Base-by-base conservation (phyloP, 2,329 filamentous ascomycete species). In the Kalaharituber pfeilii region DNA sequence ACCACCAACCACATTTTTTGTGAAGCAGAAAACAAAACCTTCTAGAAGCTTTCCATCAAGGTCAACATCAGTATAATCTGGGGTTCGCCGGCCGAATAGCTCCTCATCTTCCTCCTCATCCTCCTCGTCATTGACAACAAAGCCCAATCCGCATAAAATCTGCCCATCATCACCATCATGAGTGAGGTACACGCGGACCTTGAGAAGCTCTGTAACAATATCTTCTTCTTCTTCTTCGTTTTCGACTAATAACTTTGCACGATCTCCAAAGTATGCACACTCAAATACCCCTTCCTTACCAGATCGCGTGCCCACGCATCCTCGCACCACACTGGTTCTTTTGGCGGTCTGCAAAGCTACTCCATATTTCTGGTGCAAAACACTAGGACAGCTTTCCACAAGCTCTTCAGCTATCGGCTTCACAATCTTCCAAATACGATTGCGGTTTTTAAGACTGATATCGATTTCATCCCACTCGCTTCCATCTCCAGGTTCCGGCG, bases 361-460 rank as follows among this genome's bases (percentile, higher is more conserved):
- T 8, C 45, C 51, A 33, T 60, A 55, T 22, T 33, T 53, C 24
- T 56, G 30, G 9, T 33, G 53, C 7, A 61, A 39, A 4, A 58
- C 30, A 15, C 7, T 30, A 11, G 33, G 45, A 15, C 57, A 62
- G 8, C 52, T 57, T 49, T 63, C 60, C 15, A 62, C 61, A 13
- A 62, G 20, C 44, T 60, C 56, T 25, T 63, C 60, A 2, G 61
- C 61, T 55, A 63, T 61, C 7, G 61, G 61, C 27, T 62, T 58
- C 13, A 63, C 58, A 28, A 63, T 62, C 36, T 63, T 62, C 61
- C 61, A 63, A 42, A 63, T 63, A 13, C 61, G 53, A 24, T 57
- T 55, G 26, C 61, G 54, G 51, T 63, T 63, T 51, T 62, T 62
- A 18, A 63, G 50, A 26, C 59, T 27, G 25, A 59, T 60, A 51